A percentile compares a stretch with the other conserved stretches of the same genome.
Evolutionary conservation across 441 rosid genomes (phyloP).

Genomic region (Gossypium lobatum): DNA sequence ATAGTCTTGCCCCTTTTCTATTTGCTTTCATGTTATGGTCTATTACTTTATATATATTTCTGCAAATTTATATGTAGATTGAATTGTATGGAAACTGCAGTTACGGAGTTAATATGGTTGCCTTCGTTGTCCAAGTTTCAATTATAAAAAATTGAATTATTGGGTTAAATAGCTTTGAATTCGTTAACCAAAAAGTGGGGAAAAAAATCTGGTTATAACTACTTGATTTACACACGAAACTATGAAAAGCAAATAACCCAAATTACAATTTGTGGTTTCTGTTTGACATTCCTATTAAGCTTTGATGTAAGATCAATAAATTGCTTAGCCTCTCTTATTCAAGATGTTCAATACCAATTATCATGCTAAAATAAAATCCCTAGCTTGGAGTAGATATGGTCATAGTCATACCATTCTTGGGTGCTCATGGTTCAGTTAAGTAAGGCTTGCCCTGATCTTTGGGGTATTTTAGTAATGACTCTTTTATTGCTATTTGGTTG

Average conservation of each 20-base stretch:
- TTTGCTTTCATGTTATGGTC: not conserved
- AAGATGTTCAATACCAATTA: not conserved
- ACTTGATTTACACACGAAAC: not conserved
- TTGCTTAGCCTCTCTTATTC: not conserved
- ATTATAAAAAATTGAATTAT: not conserved
- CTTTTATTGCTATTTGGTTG: not conserved
- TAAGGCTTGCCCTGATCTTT: not conserved
- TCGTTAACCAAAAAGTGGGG: not conserved
- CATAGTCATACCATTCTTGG: not conserved
- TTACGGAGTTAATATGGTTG: not conserved
- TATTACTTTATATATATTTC: not conserved
- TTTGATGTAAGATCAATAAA: not conserved
- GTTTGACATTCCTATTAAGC: not conserved
- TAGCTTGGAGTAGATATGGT: slow-evolving; percentile 1
- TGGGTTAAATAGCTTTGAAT: not conserved
- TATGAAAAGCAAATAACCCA: not conserved
- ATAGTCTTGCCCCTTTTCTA: not conserved
- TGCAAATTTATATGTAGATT: not conserved
- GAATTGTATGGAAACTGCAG: not conserved
- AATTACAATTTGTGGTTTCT: not conserved
- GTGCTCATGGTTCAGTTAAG: not conserved
- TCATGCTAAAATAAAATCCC: not conserved
- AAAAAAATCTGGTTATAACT: not conserved
- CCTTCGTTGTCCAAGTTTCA: not conserved
- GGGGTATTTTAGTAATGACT: not conserved